Base-by-base conservation (phyloP, 306 rosid species). In the Cucumis cinereus region DNA sequence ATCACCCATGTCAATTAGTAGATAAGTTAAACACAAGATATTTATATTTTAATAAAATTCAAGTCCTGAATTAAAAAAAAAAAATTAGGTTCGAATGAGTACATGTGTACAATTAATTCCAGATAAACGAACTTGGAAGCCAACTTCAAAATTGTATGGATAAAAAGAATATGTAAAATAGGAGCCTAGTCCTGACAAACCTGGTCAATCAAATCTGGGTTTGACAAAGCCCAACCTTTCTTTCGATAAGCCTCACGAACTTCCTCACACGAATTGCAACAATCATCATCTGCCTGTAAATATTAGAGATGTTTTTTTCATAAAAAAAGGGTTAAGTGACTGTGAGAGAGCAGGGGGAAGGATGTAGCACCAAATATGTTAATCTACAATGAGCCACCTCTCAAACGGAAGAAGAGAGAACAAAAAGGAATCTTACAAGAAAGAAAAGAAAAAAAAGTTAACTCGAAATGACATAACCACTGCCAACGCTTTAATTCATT, bases 221-320 rank as follows among this genome's bases (percentile, higher is more conserved):
- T 92, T 80, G 99, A 95, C 76, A 95, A 59, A 0, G 85, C 98
- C 99, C 99, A 95, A 40, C 99, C 99, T 85, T 92, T 92, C 88
- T 88, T 92, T 24, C 81, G 89, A 84, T 95, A 95, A 69, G 99
- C 98, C 87, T 92, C 99, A 12, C 98, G 98, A 76, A 95, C 98
- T 14, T 95, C 99, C 87, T 95, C 98, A 38, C 99, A 92, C 35
- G 88, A 75, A 84, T 92, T 92, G 83, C 98, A 95, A 78, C 99
- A 95, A 4, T 95, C 93, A 7, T 95, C 97, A 70, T 95, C 97
- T 50, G 90, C 23, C 99, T 95, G 85, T 66, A 82, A 75, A 33
- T 7, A 10, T 26, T 45, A 67, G 57, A 12, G 26, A 79, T 16
- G 5, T 45, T 45, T 45, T 45, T 12, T 4, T 2, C 15, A 66